Base-by-base conservation (phyloP, 208 protist genomes). In the Trypanosoma mega region DNA sequence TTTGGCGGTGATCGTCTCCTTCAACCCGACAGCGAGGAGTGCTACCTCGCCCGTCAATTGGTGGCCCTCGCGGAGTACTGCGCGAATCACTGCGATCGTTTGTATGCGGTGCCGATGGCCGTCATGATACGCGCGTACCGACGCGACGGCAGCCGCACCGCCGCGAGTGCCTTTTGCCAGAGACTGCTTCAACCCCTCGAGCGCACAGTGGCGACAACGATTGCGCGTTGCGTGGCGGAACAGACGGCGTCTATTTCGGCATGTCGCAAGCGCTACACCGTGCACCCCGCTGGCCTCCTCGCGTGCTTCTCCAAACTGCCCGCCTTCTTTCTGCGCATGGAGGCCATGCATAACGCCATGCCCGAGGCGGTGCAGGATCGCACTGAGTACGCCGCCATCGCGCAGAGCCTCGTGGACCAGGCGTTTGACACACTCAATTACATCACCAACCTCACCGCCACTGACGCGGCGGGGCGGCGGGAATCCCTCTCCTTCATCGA, bases 241-340 rank as follows among this genome's bases (percentile, higher is more conserved):
- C 89, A 95, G 71, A 92, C 81, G 20, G 76, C 88, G 31, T 95
- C 89, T 16, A 93, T 95, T 57, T 63, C 36, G n/a, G 53, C 59
- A 9, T 92, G 89, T 63, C 59, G 75, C 34, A 82, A 74, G 56
- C 66, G 59, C 33, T 93, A 88, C 48, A 12, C 82, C 23, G 57
- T 95, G 31, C 67, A 78, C 53, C 85, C 89, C 1, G 81, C 80
- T 14, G 75, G 85, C n/a, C 74, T 95, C 56, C 62, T 95, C 49
- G 72, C 77, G 43, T 92, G 89, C 68, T 95, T 95, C 54, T 61
- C 79, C 31, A 82, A 88, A 59, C 60, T 95, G 57, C 89, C 89
- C 7, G 70, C 76, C 11, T 81, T 92, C 36, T 69, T 95, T 34
- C 63, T 80, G 44, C 78, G 74, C 12, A 76, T 93, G 50, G 85